Base-by-base conservation (phyloP, 257 asterid genomes). In the Plantago ovata region DNA sequence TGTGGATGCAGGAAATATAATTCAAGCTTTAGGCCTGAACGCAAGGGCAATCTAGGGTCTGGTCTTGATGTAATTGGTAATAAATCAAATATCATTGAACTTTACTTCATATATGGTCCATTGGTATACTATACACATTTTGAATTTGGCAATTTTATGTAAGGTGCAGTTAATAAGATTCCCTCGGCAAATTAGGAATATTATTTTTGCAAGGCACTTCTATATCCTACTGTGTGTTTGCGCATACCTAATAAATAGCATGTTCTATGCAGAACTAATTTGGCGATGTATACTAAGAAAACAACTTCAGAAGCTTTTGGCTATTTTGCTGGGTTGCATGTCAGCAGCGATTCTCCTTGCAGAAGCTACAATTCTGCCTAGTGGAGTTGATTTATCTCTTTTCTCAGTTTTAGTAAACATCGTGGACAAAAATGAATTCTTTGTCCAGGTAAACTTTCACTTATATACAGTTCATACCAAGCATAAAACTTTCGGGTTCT, bases 361-460 rank as follows among this genome's bases (percentile, higher is more conserved):
- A 4, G 95, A 86, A 81, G 94, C 94, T 72, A 86, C 95, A 41
- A 77, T 86, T 56, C 76, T 86, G 22, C 89, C 86, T 23, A 83
- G 49, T 66, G 82, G 75, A 55, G 83, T 86, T 61, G 79, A 86
- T 74, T 78, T 86, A 64, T 86, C 90, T 70, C 84, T 84, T 60
- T 81, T 86, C 85, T 86, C 95, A 19, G 47, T 86, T 61, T 74
- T 81, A 53, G 72, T 86, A 38, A 86, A 83, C 69, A 59, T 72
- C 23, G 69, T 60, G n/a, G 53, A 72, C 67, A 60, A 61, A 70
- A 63, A 77, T 11, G 95, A 86, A 70, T 62, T 69, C 64, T 70
- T 75, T 64, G 85, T 81, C 65, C 95, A 86, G 95, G 95, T 83
- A 79, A 46, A 7, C n/a, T 55, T 28, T 58, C 69, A 66, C 54